Percentiles rank a stretch among this genome's conserved stretches.
Evolutionary conservation across 2,329 filamentous ascomycete species (phyloP).

Genomic region (Scedosporium dehoogii): DNA sequence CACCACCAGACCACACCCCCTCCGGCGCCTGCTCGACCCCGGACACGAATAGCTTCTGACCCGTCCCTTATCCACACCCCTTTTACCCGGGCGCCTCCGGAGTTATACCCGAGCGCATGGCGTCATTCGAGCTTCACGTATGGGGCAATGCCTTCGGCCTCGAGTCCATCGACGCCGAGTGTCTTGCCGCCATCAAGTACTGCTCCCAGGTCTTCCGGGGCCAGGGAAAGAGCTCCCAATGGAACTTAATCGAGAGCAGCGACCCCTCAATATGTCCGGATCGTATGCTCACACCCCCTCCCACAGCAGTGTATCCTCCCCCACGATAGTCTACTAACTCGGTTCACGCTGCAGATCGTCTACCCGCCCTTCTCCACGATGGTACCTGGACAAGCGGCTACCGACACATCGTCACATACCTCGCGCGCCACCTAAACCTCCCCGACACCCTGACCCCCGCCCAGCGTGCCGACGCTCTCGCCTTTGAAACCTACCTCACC

Average conservation of each 20-base stretch:
- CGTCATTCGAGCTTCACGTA: conserved; percentile 58
- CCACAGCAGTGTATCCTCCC: conserved; percentile 6
- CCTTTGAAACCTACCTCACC: conserved; percentile 59
- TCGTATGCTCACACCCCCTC: conserved; percentile 39
- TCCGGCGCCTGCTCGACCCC: neutral
- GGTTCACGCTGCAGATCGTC: conserved; percentile 30
- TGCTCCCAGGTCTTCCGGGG: conserved; percentile 34
- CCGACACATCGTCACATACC: conserved; percentile 47
- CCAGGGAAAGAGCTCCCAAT: conserved; percentile 22
- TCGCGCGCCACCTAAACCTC: conserved; percentile 28
- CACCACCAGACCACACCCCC: neutral
- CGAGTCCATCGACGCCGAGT: conserved; percentile 85
- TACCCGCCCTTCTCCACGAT: conserved; percentile 44
- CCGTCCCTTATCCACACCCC: neutral
- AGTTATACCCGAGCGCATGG: neutral
- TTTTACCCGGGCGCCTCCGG: neutral
- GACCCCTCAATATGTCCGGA: conserved; percentile 62
- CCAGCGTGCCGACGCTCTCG: conserved; percentile 38
- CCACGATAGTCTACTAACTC: neutral
- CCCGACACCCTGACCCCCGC: conserved; percentile 26
- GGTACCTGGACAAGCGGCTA: conserved; percentile 51
- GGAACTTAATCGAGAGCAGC: conserved; percentile 64
- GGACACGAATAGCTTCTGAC: neutral
- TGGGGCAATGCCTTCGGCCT: conserved; percentile 86
- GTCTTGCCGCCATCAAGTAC: conserved; percentile 73